Conservation (phyloP, 139 green algal species). For the Volvox africanus region DNA sequence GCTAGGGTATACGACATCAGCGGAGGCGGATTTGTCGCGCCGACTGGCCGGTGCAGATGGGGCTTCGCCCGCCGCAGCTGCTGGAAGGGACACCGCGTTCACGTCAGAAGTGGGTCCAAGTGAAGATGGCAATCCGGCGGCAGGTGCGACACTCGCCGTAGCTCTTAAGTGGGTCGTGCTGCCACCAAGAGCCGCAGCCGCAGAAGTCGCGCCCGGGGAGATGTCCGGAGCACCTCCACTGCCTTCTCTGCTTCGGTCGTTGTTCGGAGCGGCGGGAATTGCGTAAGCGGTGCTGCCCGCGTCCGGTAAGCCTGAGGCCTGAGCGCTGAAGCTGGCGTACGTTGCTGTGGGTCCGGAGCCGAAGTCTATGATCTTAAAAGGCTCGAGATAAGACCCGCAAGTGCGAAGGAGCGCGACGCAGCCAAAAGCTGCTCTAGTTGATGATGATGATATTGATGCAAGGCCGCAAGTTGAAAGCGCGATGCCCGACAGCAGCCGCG, state of each 20-base stretch:
- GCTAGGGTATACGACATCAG: background rate
- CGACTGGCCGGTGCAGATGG: background rate
- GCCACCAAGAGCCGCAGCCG: too few relatives aligned
- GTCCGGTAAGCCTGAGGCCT: background rate
- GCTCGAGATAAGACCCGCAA: background rate
- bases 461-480: background rate
- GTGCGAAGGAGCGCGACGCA: background rate
- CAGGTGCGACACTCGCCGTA: background rate
- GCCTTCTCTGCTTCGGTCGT: too few relatives aligned
- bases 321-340: background rate
- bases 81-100: background rate
- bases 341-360: too few relatives aligned
- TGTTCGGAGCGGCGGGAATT: too few relatives aligned
- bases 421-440: background rate
- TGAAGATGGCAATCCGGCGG: too few relatives aligned
- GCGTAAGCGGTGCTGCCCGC: background rate
- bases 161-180: background rate
- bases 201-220: background rate
- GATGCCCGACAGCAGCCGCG: background rate
- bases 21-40: background rate
- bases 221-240: background rate
- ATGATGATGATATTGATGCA: background rate
- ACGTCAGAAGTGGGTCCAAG: background rate
- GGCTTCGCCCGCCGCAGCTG: background rate
- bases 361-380: too few relatives aligned